Conservation (phyloP, 2,329 filamentous ascomycete species). For the Cytospora piceae region DNA sequence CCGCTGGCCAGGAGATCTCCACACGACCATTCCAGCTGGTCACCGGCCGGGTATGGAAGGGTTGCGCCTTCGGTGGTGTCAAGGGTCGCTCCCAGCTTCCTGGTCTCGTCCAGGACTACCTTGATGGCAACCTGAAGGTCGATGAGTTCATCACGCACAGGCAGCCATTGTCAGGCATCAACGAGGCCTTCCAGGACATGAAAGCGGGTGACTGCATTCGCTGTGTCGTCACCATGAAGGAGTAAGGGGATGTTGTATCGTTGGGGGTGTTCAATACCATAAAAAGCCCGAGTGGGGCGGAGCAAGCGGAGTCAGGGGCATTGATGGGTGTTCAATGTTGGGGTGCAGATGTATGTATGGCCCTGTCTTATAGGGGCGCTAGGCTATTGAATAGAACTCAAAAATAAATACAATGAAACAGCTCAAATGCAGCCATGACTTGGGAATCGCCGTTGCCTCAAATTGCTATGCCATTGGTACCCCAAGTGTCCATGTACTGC, state of each 20-base stretch:
- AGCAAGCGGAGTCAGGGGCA: conserved; percentile 17
- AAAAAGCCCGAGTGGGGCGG: conserved; percentile 4
- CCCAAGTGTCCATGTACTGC: neutral
- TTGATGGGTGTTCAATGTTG: conserved; percentile 4
- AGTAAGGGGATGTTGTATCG: conserved; percentile 14
- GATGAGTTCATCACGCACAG: conserved; percentile 99
- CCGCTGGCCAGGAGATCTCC: conserved; percentile 92
- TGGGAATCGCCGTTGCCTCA: neutral
- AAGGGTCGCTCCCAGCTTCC: conserved; percentile 94
- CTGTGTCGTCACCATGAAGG: conserved; percentile 76
- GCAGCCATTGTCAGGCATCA: conserved; percentile 80
- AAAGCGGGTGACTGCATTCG: conserved; percentile 96
- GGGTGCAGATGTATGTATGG: conserved; percentile 2
- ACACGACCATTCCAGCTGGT: conserved; percentile 96
- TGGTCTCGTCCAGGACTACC: conserved; percentile 85
- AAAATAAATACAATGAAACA: neutral
- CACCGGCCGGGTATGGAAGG: conserved; percentile 96
- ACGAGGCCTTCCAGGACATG: conserved; percentile 87
- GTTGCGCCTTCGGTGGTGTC: conserved; percentile 96
- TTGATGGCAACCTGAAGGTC: conserved; percentile 88
- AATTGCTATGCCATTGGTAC: neutral
- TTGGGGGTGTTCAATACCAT: conserved; percentile 10
- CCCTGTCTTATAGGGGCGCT: neutral
- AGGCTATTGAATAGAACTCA: neutral
- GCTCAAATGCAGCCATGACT: neutral